A percentile compares a stretch with the other conserved stretches of the same genome.
phyloP scores from a whole-genome alignment of 441 rosid species.

The Cnidoscolus chayamansa region DNA sequence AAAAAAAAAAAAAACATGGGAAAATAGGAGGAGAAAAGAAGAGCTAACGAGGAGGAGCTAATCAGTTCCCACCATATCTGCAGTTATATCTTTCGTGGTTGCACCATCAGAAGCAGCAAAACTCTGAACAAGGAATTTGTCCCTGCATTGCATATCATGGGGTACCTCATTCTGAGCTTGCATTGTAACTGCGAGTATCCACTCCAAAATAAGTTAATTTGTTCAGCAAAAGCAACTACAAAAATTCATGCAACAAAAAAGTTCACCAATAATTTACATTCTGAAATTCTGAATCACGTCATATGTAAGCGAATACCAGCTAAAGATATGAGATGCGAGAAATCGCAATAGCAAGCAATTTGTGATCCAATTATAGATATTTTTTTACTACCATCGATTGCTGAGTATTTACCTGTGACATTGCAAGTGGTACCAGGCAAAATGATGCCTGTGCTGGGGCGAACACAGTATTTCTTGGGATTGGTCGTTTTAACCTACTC shows the following conservation, averaged over 20 bases:
- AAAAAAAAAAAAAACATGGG: not conserved
- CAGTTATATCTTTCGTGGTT: slow-evolving; percentile 53
- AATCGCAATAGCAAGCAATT: not conserved
- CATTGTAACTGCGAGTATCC: slow-evolving; percentile 58
- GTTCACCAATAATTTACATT: not conserved
- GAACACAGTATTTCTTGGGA: slow-evolving; percentile 78
- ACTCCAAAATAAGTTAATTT: slow-evolving; percentile 16
- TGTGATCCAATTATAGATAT: not conserved
- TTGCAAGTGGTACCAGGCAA: slow-evolving; percentile 59
- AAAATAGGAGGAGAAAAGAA: not conserved
- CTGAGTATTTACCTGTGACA: slow-evolving; percentile 51
- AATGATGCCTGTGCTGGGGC: slow-evolving; percentile 76
- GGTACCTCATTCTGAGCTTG: slow-evolving; percentile 82
- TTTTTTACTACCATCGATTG: not conserved
- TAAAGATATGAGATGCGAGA: not conserved
- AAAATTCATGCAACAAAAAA: not conserved
- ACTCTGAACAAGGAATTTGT: slow-evolving; percentile 68
- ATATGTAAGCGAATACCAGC: not conserved
- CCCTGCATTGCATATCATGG: slow-evolving; percentile 68
- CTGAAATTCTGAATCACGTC: not conserved
- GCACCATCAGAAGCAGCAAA: slow-evolving; percentile 47
- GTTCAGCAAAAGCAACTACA: not conserved
- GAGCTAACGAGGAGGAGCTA: not conserved
- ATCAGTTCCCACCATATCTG: slow-evolving; percentile 49
- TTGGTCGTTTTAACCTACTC: slow-evolving; percentile 80